Evolutionary conservation across 768 basidiomycete species (phyloP).

Genomic region (Tubosaeta sp.): DNA sequence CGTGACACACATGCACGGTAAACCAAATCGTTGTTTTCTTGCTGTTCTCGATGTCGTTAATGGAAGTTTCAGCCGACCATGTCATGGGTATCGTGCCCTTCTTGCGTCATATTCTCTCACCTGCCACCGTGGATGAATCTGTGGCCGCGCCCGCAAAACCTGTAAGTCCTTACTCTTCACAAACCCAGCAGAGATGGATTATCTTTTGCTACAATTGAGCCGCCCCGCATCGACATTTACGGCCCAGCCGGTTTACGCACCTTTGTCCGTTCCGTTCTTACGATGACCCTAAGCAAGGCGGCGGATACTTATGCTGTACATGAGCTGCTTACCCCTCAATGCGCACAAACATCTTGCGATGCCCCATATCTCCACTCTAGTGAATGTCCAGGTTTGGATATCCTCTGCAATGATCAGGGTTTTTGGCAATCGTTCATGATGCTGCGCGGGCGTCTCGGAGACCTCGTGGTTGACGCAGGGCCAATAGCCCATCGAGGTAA

Average conservation of each 20-base stretch:
- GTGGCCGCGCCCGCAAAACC: constrained; percentile 11
- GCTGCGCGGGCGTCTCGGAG: constrained; percentile 36
- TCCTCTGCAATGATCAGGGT: constrained; percentile 51
- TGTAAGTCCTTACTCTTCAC: constrained; percentile 3
- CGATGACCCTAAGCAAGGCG: constrained; percentile 59
- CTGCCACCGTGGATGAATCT: constrained; percentile 19
- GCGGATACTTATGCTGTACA: constrained; percentile 69
- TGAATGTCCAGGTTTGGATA: constrained; percentile 60
- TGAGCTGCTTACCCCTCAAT: constrained; percentile 62
- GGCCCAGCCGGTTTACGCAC: constrained; percentile 75
- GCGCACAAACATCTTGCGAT: constrained; percentile 50
- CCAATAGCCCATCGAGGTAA: constrained; percentile 73
- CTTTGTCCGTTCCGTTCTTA: constrained; percentile 68
- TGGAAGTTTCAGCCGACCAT: constrained; percentile 53
- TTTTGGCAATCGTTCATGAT: constrained; percentile 59
- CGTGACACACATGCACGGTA: constrained; percentile 83
- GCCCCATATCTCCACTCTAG: constrained; percentile 50
- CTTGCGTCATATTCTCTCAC: constrained; percentile 54
- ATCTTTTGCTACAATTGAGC: constrained; percentile 14
- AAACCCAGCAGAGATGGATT: background rate
- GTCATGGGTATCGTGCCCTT: constrained; percentile 70
- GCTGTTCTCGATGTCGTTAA: background rate
- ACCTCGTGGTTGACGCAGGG: constrained; percentile 64
- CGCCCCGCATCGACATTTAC: constrained; percentile 64
- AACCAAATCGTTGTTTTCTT: background rate